Conservation (phyloP, 805 yeast species). For the Kuraishia hungarica region DNA sequence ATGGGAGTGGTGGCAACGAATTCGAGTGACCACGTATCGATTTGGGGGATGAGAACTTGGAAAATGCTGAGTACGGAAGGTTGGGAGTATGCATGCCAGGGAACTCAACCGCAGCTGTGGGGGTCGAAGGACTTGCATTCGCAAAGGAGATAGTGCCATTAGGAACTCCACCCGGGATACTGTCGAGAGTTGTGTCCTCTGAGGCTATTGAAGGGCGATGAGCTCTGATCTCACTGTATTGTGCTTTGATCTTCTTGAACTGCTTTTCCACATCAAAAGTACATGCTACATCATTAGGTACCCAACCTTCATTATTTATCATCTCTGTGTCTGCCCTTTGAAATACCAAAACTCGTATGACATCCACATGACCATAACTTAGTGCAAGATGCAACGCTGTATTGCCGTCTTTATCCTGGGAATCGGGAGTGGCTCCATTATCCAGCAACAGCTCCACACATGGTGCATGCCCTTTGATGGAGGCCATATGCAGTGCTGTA, state of each 20-base stretch:
- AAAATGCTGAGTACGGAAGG: background rate
- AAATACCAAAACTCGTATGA: conserved; percentile 42
- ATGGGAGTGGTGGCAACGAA: conserved; percentile 23
- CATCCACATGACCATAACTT: conserved; percentile 54
- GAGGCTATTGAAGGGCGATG: background rate
- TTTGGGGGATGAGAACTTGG: background rate
- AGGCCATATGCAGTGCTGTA: conserved; percentile 66
- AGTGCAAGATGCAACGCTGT: conserved; percentile 82
- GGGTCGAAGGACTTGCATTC: background rate
- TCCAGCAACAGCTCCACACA: conserved; percentile 59
- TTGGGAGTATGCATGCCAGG: background rate
- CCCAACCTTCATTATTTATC: conserved; percentile 54
- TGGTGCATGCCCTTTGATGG: conserved; percentile 48
- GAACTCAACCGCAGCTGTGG: background rate
- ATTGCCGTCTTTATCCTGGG: conserved; percentile 67
- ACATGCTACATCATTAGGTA: conserved; percentile 51
- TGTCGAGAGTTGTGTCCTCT: background rate
- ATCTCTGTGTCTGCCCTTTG: conserved; percentile 39
- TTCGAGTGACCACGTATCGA: conserved; percentile 10
- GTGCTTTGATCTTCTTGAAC: conserved; percentile 22
- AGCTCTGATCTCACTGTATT: background rate
- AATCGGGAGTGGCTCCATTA: conserved; percentile 69
- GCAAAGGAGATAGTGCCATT: background rate
- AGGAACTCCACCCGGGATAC: background rate
- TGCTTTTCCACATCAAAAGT: conserved; percentile 41